Base-by-base conservation (phyloP, 2,329 filamentous ascomycete genomes). In the Arthroderma sp. region DNA sequence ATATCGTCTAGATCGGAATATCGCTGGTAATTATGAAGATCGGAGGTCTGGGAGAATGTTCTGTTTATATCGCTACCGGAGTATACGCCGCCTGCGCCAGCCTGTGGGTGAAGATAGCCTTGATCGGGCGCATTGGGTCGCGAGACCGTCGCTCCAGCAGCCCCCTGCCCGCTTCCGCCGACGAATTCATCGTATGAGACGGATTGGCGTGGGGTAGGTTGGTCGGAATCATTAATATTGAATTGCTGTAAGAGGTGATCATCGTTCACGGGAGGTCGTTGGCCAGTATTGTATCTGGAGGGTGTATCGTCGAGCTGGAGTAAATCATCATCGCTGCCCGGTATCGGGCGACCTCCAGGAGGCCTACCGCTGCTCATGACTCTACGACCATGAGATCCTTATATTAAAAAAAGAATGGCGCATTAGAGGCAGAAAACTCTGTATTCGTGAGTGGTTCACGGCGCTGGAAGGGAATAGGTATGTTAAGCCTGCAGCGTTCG, bases 101-200 rank as follows among this genome's bases (percentile, higher is more conserved):
- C 27, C 22, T 49, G 42, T 6, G 34, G 37, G 11, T 61, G 59
- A 10, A 58, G 58, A 30, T 61, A 60, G 38, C 64, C 50, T 44
- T 60, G 40, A 7, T 45, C 57, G 38, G 50, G 49, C 62, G 53
- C 67, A 63, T 53, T 71, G 52, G 49, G 22, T 28, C 29, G 33
- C 8, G 31, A 59, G 63, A 57, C 68, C 51, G 33, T 41, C 38
- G 51, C 63, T 39, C 70, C 62, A 22, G 70, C 61, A 41, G 73
- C 70, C 43, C 71, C 64, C 48, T 72, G 67, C 49, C 70, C 71
- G 51, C 70, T 69, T 41, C 72, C 79, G 51, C 89, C 89, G 50
- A 96, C 81, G 62, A 95, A 96, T 57, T 91, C 83, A 71, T 95
- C 89, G 66, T 95, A 95, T 47, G 87, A 94, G 43, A 89, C 80